Evolutionary conservation across 2,329 filamentous ascomycete genomes (phyloP).

Genomic region (Rhytidhysteron rufulum): DNA sequence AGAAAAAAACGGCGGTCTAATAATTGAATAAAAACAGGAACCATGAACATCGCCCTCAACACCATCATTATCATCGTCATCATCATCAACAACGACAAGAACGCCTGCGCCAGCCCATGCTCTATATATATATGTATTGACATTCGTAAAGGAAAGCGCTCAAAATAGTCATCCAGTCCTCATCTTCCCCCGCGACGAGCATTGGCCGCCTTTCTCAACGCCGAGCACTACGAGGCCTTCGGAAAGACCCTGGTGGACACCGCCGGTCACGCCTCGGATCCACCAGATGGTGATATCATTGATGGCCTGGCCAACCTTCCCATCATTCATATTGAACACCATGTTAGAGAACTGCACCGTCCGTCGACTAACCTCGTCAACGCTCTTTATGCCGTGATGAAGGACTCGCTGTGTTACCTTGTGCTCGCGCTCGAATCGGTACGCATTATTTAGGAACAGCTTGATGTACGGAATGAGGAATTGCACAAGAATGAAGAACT

Average conservation of each 20-base stretch:
- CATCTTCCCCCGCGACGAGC: not conserved
- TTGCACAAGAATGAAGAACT: slow-evolving; percentile 57
- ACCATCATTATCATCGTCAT: too few relatives aligned
- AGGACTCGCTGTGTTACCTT: slow-evolving; percentile 59
- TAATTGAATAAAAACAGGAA: too few relatives aligned
- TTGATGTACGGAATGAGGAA: slow-evolving; percentile 60
- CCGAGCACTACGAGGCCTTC: slow-evolving; percentile 51
- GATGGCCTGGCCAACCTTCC: slow-evolving; percentile 58
- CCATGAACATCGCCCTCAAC: too few relatives aligned
- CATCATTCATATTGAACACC: slow-evolving; percentile 60
- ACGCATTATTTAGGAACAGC: slow-evolving; percentile 50
- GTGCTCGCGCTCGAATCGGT: slow-evolving; percentile 63
- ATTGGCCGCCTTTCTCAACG: slow-evolving; percentile 10
- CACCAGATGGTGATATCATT: slow-evolving; percentile 58
- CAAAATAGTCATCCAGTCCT: not conserved
- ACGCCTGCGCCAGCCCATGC: too few relatives aligned
- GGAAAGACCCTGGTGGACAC: slow-evolving; percentile 61
- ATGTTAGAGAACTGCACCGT: slow-evolving; percentile 52
- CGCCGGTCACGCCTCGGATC: slow-evolving; percentile 61
- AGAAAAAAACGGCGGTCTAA: too few relatives aligned
- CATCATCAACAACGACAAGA: too few relatives aligned
- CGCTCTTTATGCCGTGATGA: slow-evolving; percentile 48
- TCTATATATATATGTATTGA: too few relatives aligned
- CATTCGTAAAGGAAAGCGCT: too few relatives aligned
- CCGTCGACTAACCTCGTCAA: slow-evolving; percentile 51